A percentile compares a stretch with the other conserved stretches of the same genome.
Conservation (phyloP, 129 eudicot genomes). For the Pittosporum tobira region DNA sequence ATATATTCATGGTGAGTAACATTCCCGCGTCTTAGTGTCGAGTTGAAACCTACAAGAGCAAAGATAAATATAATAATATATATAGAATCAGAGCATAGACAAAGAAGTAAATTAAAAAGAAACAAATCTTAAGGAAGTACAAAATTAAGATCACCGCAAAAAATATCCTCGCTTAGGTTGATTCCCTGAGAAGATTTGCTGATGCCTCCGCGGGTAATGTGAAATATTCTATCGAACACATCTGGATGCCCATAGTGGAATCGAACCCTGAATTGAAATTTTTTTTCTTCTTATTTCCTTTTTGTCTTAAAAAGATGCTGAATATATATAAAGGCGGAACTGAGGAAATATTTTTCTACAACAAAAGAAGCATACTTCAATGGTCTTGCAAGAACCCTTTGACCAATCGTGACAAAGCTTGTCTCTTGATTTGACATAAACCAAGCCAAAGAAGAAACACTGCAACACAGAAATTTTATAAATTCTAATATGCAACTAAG, state of each 20-base stretch:
- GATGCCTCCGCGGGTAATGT: conserved; percentile 98
- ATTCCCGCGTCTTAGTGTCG: conserved; percentile 91
- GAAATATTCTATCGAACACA: conserved; percentile 90
- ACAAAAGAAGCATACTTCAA: conserved; percentile 55
- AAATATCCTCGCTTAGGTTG: conserved; percentile 92
- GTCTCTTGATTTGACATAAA: conserved; percentile 99
- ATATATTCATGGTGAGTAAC: conserved; percentile 96
- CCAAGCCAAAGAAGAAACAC: conserved; percentile 99
- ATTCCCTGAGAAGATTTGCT: conserved; percentile 96
- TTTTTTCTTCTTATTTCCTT: background rate
- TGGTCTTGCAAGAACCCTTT: conserved; percentile 97
- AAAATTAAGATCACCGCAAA: conserved; percentile 56
- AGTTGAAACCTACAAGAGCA: conserved; percentile 65
- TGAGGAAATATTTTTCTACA: background rate
- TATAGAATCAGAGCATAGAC: background rate
- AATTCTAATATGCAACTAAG: conserved; percentile 10
- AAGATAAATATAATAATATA: background rate
- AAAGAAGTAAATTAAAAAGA: background rate
- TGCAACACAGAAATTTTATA: conserved; percentile 29
- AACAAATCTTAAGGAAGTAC: background rate
- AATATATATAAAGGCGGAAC: background rate
- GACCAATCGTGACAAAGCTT: conserved; percentile 97
- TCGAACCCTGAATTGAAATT: conserved; percentile 59
- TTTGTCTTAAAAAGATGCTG: background rate
- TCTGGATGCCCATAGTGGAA: conserved; percentile 99